phyloP scores from a whole-genome alignment of 139 green algal genomes.

The Volvox africanus region DNA sequence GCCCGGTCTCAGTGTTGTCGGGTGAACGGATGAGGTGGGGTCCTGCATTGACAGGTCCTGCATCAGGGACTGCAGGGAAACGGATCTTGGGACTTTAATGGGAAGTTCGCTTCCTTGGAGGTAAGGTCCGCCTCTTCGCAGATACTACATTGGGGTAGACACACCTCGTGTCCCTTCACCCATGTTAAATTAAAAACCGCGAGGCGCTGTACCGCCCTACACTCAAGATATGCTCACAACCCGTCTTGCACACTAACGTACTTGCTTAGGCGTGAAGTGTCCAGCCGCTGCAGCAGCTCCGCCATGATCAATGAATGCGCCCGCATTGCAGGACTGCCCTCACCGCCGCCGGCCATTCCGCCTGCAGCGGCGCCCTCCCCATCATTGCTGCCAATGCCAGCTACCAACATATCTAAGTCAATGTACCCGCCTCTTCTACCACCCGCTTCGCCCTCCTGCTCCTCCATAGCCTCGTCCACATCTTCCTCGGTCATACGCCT shows the following conservation, averaged over 20 bases:
- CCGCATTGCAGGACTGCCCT: not conserved
- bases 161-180: too few relatives aligned
- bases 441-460: not conserved
- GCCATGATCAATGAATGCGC: not conserved
- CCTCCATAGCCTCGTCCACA: not conserved
- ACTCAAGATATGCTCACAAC: too few relatives aligned
- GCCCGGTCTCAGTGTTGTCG: too few relatives aligned
- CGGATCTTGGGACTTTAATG: too few relatives aligned
- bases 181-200: too few relatives aligned
- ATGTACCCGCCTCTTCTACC: not conserved
- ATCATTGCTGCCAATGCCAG: not conserved
- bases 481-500: not conserved
- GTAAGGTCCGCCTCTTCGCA: too few relatives aligned
- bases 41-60: too few relatives aligned
- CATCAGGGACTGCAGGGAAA: too few relatives aligned
- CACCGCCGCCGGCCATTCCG: not conserved
- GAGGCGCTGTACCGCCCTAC: too few relatives aligned
- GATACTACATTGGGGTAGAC: too few relatives aligned
- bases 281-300: not conserved
- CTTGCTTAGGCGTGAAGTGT: slow-evolving; percentile 28
- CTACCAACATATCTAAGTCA: slow-evolving; percentile 49
- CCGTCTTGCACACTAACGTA: not conserved
- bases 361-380: not conserved
- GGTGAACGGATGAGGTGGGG: too few relatives aligned
- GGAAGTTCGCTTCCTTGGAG: too few relatives aligned